Conservation (phyloP, 1,139 yeast genomes). For the Hemisphaericaspora xylanilytica region DNA sequence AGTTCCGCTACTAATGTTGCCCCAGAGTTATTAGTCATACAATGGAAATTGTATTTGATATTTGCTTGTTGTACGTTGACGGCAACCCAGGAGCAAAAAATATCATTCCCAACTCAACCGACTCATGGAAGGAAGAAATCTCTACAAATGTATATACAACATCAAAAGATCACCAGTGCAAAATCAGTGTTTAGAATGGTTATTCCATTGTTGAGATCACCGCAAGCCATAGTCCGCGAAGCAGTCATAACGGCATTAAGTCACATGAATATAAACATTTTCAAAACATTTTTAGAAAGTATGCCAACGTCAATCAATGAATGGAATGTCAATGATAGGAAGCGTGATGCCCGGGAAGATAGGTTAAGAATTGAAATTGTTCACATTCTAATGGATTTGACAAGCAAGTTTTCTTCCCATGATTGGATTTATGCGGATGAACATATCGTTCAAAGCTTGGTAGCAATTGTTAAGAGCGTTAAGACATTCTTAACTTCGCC, state of each 20-base stretch:
- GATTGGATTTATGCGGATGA: constrained; percentile 59
- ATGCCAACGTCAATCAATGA: constrained; percentile 60
- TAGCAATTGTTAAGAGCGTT: constrained; percentile 62
- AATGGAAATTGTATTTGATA: constrained; percentile 84
- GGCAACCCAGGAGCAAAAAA: constrained; percentile 80
- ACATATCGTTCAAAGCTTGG: constrained; percentile 64
- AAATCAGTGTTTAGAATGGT: constrained; percentile 87
- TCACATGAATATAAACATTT: constrained; percentile 86
- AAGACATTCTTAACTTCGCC: constrained; percentile 61
- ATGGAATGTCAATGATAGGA: constrained; percentile 44
- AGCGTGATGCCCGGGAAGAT: constrained; percentile 41
- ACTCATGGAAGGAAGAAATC: constrained; percentile 70
- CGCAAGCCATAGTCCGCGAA: constrained; percentile 71
- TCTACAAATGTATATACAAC: constrained; percentile 77
- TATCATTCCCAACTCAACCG: constrained; percentile 58
- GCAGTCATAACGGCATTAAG: constrained; percentile 86
- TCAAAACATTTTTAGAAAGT: constrained; percentile 77
- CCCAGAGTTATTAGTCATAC: constrained; percentile 76
- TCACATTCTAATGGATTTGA: constrained; percentile 68
- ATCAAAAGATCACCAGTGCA: constrained; percentile 90
- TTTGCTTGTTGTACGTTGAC: constrained; percentile 93
- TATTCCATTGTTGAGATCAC: constrained; percentile 71
- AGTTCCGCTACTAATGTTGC: constrained; percentile 28
- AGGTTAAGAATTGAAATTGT: constrained; percentile 72
- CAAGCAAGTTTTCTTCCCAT: constrained; percentile 60